Evolutionary conservation across 257 asterid genomes (phyloP).

Genomic region (Solanum appendiculatum): DNA sequence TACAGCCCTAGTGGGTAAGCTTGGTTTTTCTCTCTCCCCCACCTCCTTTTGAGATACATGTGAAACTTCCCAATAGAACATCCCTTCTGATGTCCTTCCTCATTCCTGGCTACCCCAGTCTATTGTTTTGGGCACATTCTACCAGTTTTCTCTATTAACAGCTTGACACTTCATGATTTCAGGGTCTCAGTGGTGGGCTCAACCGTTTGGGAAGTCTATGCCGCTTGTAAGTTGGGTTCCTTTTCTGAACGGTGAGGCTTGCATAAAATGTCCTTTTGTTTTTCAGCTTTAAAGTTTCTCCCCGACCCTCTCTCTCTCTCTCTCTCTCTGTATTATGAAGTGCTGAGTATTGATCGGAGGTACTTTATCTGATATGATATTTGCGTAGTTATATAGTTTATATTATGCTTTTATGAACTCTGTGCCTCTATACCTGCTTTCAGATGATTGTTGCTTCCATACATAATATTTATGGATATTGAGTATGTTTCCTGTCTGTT

Average conservation of each 20-base stretch:
- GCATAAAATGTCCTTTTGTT: neutral
- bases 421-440: neutral
- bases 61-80: neutral
- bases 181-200: slow-evolving; percentile 98
- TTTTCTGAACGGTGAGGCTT: slow-evolving; percentile 50
- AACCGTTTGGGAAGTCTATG: slow-evolving; percentile 58
- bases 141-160: neutral
- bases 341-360: neutral
- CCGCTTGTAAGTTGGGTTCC: slow-evolving; percentile 85
- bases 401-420: neutral
- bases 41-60: neutral
- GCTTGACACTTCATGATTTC: slow-evolving; percentile 16
- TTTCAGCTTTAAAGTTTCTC: neutral
- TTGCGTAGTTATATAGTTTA: neutral
- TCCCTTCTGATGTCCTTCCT: neutral
- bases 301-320: neutral
- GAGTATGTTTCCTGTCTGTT: neutral
- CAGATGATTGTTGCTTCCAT: neutral
- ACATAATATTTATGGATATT: neutral
- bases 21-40: slow-evolving; percentile 27
- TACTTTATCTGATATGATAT: neutral
- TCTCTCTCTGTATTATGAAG: neutral
- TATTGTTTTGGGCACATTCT: neutral
- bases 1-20: slow-evolving; percentile 44
- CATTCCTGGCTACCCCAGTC: neutral